phyloP scores from a whole-genome alignment of 23 red algal genomes.

The Gracilaria domingensis region DNA sequence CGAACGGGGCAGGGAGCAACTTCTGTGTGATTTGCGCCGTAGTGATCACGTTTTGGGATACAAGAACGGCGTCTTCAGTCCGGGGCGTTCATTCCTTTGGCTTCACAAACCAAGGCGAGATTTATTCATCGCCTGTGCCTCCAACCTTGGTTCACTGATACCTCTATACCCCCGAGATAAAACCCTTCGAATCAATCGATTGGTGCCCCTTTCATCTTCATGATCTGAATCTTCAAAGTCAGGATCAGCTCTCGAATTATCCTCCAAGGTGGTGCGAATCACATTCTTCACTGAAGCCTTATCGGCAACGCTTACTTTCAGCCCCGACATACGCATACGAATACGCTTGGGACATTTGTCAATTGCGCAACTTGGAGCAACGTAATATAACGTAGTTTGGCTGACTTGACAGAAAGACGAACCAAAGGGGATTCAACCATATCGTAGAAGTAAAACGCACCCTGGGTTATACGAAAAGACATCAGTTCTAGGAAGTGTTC shows the following conservation, averaged over 20 bases:
- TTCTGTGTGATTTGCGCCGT: not conserved
- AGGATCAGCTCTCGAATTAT: not conserved
- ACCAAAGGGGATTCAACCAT: slow-evolving; percentile 67
- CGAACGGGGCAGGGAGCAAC: slow-evolving; percentile 34
- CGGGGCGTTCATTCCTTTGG: slow-evolving; percentile 1
- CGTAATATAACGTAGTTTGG: slow-evolving; percentile 67
- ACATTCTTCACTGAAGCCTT: slow-evolving; percentile 17
- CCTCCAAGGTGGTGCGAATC: not conserved
- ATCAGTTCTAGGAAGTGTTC: slow-evolving; percentile 50
- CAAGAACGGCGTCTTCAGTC: not conserved
- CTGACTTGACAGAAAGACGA: slow-evolving; percentile 50
- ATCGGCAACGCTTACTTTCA: slow-evolving; percentile 49
- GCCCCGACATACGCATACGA: slow-evolving; percentile 26
- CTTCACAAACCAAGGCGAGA: not conserved
- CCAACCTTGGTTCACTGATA: slow-evolving; percentile 10
- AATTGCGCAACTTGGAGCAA: slow-evolving; percentile 45
- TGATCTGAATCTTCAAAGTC: not conserved
- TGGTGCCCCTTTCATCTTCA: slow-evolving; percentile 34
- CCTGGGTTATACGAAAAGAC: slow-evolving; percentile 47
- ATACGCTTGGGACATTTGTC: slow-evolving; percentile 60
- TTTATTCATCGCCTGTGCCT: not conserved
- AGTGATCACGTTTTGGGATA: not conserved
- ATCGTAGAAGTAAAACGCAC: slow-evolving; percentile 70
- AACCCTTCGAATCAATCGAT: slow-evolving; percentile 57
- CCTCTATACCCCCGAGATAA: slow-evolving; percentile 40